Conservation (phyloP, 306 rosid species). For the Mimosa pudica region DNA sequence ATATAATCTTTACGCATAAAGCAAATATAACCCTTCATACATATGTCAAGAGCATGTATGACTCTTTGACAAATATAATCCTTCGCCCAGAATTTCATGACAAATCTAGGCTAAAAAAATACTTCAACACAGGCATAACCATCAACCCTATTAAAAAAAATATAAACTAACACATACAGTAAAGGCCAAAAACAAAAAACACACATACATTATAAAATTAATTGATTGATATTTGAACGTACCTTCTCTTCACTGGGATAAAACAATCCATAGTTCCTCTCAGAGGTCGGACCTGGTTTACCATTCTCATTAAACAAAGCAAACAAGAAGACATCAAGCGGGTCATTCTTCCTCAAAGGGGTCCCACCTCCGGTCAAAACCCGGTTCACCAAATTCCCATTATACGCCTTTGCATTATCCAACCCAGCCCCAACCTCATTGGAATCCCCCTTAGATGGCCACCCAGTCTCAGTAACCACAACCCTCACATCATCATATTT, state of each 20-base stretch:
- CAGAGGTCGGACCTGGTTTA: conserved; percentile 62
- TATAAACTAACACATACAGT: too few species aligned
- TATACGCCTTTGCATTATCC: conserved; percentile 62
- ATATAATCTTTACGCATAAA: too few species aligned
- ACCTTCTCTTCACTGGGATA: conserved; percentile 43
- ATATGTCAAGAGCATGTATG: too few species aligned
- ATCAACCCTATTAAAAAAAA: too few species aligned
- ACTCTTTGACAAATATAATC: too few species aligned
- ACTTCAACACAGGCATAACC: too few species aligned
- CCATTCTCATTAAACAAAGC: conserved; percentile 61
- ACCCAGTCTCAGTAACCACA: conserved; percentile 58
- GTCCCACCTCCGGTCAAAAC: conserved; percentile 53
- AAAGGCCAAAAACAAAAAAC: too few species aligned
- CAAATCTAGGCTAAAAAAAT: too few species aligned
- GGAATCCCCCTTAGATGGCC: conserved; percentile 67
- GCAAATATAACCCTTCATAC: too few species aligned
- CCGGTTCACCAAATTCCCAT: conserved; percentile 54
- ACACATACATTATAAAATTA: too few species aligned
- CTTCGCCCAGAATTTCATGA: too few species aligned
- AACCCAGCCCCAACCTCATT: conserved; percentile 50
- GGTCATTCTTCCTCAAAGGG: conserved; percentile 40
- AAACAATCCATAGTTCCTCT: conserved; percentile 61
- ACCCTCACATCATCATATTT: conserved; percentile 47
- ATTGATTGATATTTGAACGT: too few species aligned
- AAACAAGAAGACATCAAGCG: conserved; percentile 50